Evolutionary conservation across 208 protist genomes (phyloP).

Genomic region (Trichomonas tenax): DNA sequence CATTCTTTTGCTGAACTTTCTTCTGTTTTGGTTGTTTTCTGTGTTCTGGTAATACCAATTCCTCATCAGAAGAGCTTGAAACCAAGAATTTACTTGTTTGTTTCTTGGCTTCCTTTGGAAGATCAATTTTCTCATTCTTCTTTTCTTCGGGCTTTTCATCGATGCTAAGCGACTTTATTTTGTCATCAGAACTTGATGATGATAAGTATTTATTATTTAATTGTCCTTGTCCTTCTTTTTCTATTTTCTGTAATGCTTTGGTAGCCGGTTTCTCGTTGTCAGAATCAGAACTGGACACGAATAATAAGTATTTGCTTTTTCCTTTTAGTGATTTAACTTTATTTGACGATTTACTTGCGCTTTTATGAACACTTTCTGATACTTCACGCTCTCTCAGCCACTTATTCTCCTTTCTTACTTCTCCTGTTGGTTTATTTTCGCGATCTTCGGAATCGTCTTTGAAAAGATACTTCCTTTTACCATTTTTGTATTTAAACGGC

Average conservation of each 20-base stretch:
- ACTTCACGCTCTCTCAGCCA: not conserved
- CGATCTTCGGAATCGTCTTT: not conserved
- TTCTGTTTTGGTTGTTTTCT: not conserved
- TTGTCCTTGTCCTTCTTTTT: not conserved
- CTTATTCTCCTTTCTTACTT: not conserved
- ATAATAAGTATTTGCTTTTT: not conserved
- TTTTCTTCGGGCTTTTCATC: not conserved
- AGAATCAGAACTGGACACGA: not conserved
- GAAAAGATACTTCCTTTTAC: not conserved
- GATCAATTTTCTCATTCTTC: not conserved
- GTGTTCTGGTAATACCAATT: not conserved
- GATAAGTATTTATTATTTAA: not conserved
- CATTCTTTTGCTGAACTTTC: not conserved
- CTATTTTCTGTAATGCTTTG: not conserved
- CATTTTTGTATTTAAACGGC: not conserved
- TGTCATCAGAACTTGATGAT: not conserved
- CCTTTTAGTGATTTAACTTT: not conserved
- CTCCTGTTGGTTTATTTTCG: not conserved
- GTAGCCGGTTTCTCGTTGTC: not conserved
- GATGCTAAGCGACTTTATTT: not conserved
- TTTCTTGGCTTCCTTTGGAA: not conserved
- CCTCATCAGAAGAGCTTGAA: not conserved
- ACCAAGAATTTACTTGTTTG: not conserved
- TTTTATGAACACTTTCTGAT: not conserved
- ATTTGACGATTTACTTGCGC: not conserved